phyloP scores from a whole-genome alignment of 2,329 filamentous ascomycete species.

The Pseudocercospora musae region DNA sequence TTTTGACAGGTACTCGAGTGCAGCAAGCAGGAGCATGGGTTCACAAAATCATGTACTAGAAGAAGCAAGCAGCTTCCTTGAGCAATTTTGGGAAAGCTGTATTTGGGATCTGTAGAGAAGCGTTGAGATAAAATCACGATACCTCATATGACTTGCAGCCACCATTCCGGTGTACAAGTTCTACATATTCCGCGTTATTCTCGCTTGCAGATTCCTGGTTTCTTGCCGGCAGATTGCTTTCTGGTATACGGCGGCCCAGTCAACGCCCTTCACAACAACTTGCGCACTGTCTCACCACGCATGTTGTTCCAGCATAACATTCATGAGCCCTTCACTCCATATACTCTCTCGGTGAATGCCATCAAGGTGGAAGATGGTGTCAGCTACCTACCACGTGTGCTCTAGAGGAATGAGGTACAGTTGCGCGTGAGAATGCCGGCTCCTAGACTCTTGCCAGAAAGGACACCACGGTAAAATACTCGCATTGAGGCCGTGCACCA shows the following conservation, averaged over 20 bases:
- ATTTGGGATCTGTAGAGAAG: slow-evolving; percentile 1
- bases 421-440: no score
- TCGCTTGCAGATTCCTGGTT: slow-evolving; percentile 15
- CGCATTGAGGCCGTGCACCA: no score
- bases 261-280: slow-evolving; percentile 33
- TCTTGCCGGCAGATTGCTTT: slow-evolving; percentile 33
- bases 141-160: background rate
- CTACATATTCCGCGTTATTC: no score
- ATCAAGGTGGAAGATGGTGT: no score
- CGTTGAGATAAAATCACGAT: slow-evolving; percentile 4
- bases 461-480: no score
- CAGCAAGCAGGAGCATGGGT: background rate
- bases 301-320: no score
- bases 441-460: no score
- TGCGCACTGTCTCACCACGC: no score
- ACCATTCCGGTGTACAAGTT: background rate
- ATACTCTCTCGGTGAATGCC: background rate
- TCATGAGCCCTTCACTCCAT: no score
- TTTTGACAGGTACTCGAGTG: background rate
- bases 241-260: slow-evolving; percentile 37
- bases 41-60: slow-evolving; percentile 1
- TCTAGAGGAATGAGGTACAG: no score
- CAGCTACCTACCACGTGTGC: no score
- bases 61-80: background rate
- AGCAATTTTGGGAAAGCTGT: slow-evolving; percentile 3